These are phyloP conservation scores for Craterostigma plantagineum DNA, from an alignment of 257 asterid genomes.

Conservation along the genomic window DNA sequence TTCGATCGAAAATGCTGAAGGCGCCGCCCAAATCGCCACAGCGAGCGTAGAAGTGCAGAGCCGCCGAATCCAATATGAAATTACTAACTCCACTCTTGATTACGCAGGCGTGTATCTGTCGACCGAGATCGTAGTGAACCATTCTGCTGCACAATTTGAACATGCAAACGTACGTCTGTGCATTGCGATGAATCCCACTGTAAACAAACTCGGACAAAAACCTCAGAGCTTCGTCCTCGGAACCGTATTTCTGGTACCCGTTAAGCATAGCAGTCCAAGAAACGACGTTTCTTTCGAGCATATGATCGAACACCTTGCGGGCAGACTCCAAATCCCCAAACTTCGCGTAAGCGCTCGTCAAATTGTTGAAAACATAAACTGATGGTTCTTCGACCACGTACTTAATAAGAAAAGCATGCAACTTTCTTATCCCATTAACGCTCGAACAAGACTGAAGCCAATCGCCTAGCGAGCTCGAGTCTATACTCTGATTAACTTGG, in stretches of 20 bases:
- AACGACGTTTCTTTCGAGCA: slow-evolving; percentile 54
- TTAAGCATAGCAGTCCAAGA: slow-evolving; percentile 96
- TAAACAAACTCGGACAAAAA: slow-evolving; percentile 34
- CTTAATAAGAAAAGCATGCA: slow-evolving; percentile 36
- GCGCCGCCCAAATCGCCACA: slow-evolving; percentile 52
- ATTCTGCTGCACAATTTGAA: slow-evolving; percentile 38
- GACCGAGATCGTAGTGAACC: slow-evolving; percentile 47
- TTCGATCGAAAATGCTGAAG: slow-evolving; percentile 32
- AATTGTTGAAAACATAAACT: slow-evolving; percentile 37
- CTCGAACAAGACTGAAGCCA: slow-evolving; percentile 43
- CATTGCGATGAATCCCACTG: slow-evolving; percentile 33
- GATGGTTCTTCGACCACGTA: slow-evolving; percentile 11
- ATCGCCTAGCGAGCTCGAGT: slow-evolving; percentile 15
- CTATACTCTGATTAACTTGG: too few species aligned
- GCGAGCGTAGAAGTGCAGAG: slow-evolving; percentile 49
- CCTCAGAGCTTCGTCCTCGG: slow-evolving; percentile 25
- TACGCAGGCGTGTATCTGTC: slow-evolving; percentile 48
- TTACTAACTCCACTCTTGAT: slow-evolving; percentile 38
- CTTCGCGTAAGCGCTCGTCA: slow-evolving; percentile 34
- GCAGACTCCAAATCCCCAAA: slow-evolving; percentile 41
- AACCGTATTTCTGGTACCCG: slow-evolving; percentile 52
- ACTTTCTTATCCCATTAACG: slow-evolving; percentile 20
- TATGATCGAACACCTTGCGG: slow-evolving; percentile 53
- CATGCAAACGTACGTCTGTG: slow-evolving; percentile 57
- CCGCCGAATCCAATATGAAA: slow-evolving; percentile 41